Evolutionary conservation across 495 filamentous ascomycete genomes (phyloP).

Genomic region (Aspergillus ellipticus): DNA sequence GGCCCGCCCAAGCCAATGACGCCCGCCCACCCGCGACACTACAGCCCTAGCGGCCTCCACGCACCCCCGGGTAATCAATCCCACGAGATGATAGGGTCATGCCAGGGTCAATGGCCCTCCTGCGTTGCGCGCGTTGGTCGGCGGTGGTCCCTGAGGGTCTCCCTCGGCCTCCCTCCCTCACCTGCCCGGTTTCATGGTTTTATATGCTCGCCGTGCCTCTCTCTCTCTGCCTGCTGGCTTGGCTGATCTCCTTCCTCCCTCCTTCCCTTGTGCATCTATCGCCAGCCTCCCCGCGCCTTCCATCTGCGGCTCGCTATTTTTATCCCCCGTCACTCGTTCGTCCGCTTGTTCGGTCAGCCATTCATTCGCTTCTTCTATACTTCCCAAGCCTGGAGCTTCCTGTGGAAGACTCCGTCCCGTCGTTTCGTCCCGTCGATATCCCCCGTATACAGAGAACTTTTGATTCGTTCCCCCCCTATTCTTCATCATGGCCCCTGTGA

Average conservation of each 20-base stretch:
- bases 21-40: not conserved
- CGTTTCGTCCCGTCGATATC: not conserved
- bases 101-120: not conserved
- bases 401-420: slow-evolving; percentile 11
- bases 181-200: not conserved
- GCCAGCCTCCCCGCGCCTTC: not conserved
- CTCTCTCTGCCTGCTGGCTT: too few relatives aligned
- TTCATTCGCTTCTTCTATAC: slow-evolving; percentile 9
- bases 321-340: slow-evolving; percentile 1
- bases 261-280: not conserved
- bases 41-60: not conserved
- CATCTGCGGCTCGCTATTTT: slow-evolving; percentile 4
- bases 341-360: not conserved
- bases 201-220: too few relatives aligned
- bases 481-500: slow-evolving; percentile 12
- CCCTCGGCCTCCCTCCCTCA: not conserved
- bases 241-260: not conserved
- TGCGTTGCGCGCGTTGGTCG: too few relatives aligned
- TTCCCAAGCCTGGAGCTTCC: slow-evolving; percentile 11
- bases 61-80: not conserved
- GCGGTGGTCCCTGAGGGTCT: not conserved
- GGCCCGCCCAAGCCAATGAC: not conserved
- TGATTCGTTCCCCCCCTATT: not conserved
- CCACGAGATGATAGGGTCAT: not conserved
- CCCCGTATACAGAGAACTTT: too few relatives aligned